Evolutionary conservation across 768 basidiomycete genomes (phyloP).

Genomic region (Hydnum rufescens): DNA sequence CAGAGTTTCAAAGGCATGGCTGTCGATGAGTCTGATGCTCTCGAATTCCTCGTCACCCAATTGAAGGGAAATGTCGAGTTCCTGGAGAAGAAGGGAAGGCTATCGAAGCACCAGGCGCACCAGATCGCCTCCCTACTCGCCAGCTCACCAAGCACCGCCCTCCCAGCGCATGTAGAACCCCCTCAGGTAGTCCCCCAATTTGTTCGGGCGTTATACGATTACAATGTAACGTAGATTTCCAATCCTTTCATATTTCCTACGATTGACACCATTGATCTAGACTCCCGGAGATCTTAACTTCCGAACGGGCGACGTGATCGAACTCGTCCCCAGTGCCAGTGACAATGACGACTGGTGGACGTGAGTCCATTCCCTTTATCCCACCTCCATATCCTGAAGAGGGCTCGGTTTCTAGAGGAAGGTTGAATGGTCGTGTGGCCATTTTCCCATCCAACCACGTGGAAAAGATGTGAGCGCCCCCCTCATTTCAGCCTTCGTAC

Average conservation of each 20-base stretch:
- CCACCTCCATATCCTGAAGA: slow-evolving; percentile 29
- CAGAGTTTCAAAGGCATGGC: too few species aligned
- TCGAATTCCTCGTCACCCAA: slow-evolving; percentile 39
- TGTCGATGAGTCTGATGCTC: slow-evolving; percentile 22
- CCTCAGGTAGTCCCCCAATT: background rate
- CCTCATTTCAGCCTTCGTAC: background rate
- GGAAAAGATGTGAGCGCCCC: slow-evolving; percentile 2
- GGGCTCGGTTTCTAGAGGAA: slow-evolving; percentile 10
- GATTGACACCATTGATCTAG: slow-evolving; percentile 23
- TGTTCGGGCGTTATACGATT: slow-evolving; percentile 7
- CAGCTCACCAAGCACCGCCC: background rate
- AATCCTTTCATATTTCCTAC: slow-evolving; percentile 19
- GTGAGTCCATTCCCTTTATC: slow-evolving; percentile 70
- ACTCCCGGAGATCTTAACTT: slow-evolving; percentile 43
- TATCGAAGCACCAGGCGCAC: slow-evolving; percentile 30
- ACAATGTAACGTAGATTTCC: background rate
- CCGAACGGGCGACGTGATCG: slow-evolving; percentile 51
- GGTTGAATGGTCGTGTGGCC: slow-evolving; percentile 2
- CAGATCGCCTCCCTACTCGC: slow-evolving; percentile 1
- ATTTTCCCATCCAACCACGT: slow-evolving; percentile 9
- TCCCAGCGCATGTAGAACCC: background rate
- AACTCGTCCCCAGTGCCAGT: slow-evolving; percentile 41
- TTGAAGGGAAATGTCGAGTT: slow-evolving; percentile 38
- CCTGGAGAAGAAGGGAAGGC: slow-evolving; percentile 32
- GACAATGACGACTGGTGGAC: slow-evolving; percentile 81